These are phyloP conservation scores for Ettlia oleoabundans DNA, from an alignment of 139 green algal genomes.

Conservation along the genomic window DNA sequence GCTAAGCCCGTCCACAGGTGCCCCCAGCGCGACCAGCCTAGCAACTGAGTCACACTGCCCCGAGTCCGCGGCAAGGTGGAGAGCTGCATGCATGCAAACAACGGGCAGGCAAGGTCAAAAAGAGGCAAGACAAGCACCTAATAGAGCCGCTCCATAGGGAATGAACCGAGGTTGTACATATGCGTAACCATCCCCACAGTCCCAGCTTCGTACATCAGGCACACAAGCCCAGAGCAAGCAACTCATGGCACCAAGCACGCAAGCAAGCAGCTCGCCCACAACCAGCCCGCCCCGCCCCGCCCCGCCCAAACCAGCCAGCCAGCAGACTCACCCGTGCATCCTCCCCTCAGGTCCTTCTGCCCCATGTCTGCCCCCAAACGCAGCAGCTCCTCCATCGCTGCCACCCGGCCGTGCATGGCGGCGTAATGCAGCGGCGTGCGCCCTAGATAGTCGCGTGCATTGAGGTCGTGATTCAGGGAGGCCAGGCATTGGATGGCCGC, in stretches of 20 bases:
- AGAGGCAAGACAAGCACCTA: background rate
- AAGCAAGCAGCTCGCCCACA: background rate
- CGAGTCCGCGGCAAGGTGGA: constrained; percentile 68
- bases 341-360: constrained; percentile 45
- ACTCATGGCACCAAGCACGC: background rate
- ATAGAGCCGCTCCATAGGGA: no score
- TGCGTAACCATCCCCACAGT: no score
- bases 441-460: constrained; percentile 60
- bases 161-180: no score
- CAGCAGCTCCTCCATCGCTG: constrained; percentile 55
- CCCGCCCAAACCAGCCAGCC: background rate
- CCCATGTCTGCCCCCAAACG: constrained; percentile 48
- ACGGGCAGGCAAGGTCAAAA: no score
- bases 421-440: constrained; percentile 71
- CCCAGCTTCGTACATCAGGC: no score
- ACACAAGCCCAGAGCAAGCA: background rate
- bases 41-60: constrained; percentile 60
- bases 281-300: background rate
- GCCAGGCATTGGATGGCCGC: constrained; percentile 54
- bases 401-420: constrained; percentile 58
- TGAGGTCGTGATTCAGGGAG: constrained; percentile 50
- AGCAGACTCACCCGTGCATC: constrained; percentile 40
- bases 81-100: no score
- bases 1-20: constrained; percentile 43
- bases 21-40: constrained; percentile 47